Base-by-base conservation (phyloP, 2,329 filamentous ascomycete genomes). In the Ceratocystis ficicola region DNA sequence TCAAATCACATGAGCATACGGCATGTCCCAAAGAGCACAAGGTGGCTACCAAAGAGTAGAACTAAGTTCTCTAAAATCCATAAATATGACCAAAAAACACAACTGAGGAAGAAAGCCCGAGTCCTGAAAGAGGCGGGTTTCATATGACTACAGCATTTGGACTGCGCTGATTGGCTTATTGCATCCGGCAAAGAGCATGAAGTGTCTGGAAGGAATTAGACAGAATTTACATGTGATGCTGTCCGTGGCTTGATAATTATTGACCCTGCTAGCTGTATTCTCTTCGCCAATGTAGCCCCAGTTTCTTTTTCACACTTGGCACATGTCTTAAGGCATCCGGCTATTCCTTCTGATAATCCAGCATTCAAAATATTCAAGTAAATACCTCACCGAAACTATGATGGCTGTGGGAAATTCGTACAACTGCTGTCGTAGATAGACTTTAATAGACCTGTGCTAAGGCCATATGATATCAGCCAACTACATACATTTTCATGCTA, bases 1-100 rank as follows among this genome's bases (percentile, higher is more conserved):
- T 59, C 55, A 59, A n/a, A 59, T 59, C 55, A 59, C 55, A 59
- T 59, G 55, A 59, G 8, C 28, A 30, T 41, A 59, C 55, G 28
- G 55, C 15, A 15, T 22, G 8, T 20, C 55, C 55, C 55, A 59
- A 32, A 59, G 7, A 6, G n/a, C 30, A 36, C 12, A 41, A 41
- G 6, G 15, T n/a, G 32, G 15, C 55, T 36, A 59, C 17, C 6
- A 59, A 59, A 22, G 48, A 41, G 12, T 15, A 52, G 55, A 59
- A 1, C 55, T 30, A 59, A 5, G 55, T 17, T 17, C 5, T 59
- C 20, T 8, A 59, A 30, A 59, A 36, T 36, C 55, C 28, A 30
- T 28, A 30, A 30, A n/a, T 10, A 30, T 59, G 55, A 6, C 25
- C 10, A 5, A 59, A 59, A 36, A 59, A 7, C 20, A 59, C 28